phyloP scores from a whole-genome alignment of 192 early-diverging fungal genomes.

The Allomyces arbusculus region DNA sequence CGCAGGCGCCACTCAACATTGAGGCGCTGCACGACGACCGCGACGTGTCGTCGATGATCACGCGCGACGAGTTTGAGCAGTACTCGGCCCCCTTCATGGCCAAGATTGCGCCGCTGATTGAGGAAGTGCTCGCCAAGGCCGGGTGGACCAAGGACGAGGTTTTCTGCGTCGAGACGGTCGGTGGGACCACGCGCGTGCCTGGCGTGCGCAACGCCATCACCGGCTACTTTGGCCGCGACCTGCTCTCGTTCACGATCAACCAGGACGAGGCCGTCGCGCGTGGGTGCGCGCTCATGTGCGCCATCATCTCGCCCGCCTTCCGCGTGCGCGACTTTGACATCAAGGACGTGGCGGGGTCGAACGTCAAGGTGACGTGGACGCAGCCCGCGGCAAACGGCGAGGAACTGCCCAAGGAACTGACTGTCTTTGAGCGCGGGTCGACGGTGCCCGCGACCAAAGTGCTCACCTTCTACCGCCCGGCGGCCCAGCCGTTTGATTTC shows the following conservation, averaged over 20 bases:
- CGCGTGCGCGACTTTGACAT: slow-evolving; percentile 91
- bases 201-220: slow-evolving; percentile 75
- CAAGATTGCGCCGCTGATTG: slow-evolving; percentile 48
- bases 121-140: slow-evolving; percentile 54
- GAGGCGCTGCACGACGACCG: slow-evolving; percentile 93
- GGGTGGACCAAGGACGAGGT: slow-evolving; percentile 59
- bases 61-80: slow-evolving; percentile 69
- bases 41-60: slow-evolving; percentile 69
- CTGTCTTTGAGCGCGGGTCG: slow-evolving; percentile 75
- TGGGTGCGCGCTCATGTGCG: slow-evolving; percentile 90
- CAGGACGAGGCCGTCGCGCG: slow-evolving; percentile 94
- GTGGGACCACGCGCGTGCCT: slow-evolving; percentile 84
- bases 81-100: slow-evolving; percentile 48
- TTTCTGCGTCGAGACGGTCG: slow-evolving; percentile 84
- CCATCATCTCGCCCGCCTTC: slow-evolving; percentile 90
- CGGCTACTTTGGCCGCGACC: slow-evolving; percentile 69
- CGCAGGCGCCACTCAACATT: slow-evolving; percentile 72
- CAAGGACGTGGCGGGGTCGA: slow-evolving; percentile 72
- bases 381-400: slow-evolving; percentile 36
- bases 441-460: slow-evolving; percentile 74
- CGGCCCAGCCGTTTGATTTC: slow-evolving; percentile 57
- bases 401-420: slow-evolving; percentile 55
- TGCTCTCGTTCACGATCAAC: slow-evolving; percentile 76
- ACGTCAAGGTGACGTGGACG: slow-evolving; percentile 71
- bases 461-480: slow-evolving; percentile 64